Evolutionary conservation across 495 filamentous ascomycete genomes (phyloP), one percentile per base, ranked within the genome.

Genomic region (Viridothelium virens): DNA sequence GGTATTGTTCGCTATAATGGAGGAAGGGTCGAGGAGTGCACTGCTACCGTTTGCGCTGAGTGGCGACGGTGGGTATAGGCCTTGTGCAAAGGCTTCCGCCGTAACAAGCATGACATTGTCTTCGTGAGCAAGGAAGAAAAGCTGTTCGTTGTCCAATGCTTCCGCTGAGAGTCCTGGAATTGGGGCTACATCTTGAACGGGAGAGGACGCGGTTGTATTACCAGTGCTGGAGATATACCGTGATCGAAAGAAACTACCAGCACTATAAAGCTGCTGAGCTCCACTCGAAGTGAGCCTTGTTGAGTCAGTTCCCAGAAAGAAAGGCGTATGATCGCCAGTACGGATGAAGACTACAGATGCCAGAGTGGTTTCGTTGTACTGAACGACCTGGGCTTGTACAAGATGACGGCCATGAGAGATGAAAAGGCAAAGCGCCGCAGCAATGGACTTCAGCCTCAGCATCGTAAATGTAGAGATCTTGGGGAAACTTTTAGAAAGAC

Each of bases 61-160:
- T 31, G 84, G 79, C 61, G 68, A 67, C 2, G 91, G 89, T 16
- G 91, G 90, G 72, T 95, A 96, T 9, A 95, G 78, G 9, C 87
- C 90, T 77, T 92, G 89, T 71, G 93, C 80, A 72, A 93, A 95
- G 5, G 85, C 88, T 69, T 87, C 80, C 1, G 88, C 89, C 3
- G 88, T 89, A 25, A 79, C 84, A 61, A 81, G 73, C 16, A 80
- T 77, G 64, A 79, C 79, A 56, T 82, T 77, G 64, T 84, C 75
- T 44, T 82, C 77, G 7, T 77, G 76, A 0, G 81, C 73, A n/a
- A 77, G 62, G 46, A 84, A 74, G 31, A 77, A 71, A 31, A 86
- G 67, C 53, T 86, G 76, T 10, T 79, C 75, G 34, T 79, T 74
- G 66, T 82, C 76, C 6, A 85, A 69, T n/a, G 70, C 66, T 64